phyloP scores from a whole-genome alignment of 345 rosid species.

The Euphorbia tirucalli region DNA sequence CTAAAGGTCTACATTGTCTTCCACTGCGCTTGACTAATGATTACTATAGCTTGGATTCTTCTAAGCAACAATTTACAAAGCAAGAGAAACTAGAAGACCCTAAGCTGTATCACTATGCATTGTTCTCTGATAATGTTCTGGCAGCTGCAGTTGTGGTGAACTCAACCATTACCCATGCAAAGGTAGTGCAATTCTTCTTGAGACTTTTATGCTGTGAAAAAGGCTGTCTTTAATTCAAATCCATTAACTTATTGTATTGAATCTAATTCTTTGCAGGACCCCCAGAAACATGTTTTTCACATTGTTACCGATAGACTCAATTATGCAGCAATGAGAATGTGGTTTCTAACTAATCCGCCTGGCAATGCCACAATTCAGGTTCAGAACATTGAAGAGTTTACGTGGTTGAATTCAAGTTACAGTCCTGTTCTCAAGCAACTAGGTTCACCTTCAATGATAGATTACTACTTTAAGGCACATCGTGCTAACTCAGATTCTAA shows the following conservation, averaged over 20 bases:
- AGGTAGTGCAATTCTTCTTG: constrained; percentile 46
- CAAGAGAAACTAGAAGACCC: constrained; percentile 75
- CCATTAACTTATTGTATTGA: constrained; percentile 22
- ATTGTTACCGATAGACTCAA: constrained; percentile 90
- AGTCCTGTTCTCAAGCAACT: constrained; percentile 97
- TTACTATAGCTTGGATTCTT: constrained; percentile 61
- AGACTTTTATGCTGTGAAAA: constrained; percentile 4
- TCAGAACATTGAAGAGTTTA: constrained; percentile 85
- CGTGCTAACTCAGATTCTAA: constrained; percentile 67
- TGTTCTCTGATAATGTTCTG: constrained; percentile 91
- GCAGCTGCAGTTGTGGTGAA: constrained; percentile 93
- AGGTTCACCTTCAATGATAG: constrained; percentile 79
- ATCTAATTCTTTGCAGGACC: constrained; percentile 55
- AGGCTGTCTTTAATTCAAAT: constrained; percentile 5
- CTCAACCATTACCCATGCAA: constrained; percentile 76
- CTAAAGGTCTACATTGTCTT: constrained; percentile 98
- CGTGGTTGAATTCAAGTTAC: constrained; percentile 92
- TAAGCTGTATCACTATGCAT: constrained; percentile 73
- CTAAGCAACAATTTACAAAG: constrained; percentile 64
- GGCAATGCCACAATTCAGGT: constrained; percentile 82
- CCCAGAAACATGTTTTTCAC: constrained; percentile 88
- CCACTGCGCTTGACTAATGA: constrained; percentile 88
- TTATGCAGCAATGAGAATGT: constrained; percentile 98
- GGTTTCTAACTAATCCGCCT: constrained; percentile 87
- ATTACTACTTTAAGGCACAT: constrained; percentile 89